phyloP scores from a whole-genome alignment of 441 rosid species.

The Adansonia grandidieri region DNA sequence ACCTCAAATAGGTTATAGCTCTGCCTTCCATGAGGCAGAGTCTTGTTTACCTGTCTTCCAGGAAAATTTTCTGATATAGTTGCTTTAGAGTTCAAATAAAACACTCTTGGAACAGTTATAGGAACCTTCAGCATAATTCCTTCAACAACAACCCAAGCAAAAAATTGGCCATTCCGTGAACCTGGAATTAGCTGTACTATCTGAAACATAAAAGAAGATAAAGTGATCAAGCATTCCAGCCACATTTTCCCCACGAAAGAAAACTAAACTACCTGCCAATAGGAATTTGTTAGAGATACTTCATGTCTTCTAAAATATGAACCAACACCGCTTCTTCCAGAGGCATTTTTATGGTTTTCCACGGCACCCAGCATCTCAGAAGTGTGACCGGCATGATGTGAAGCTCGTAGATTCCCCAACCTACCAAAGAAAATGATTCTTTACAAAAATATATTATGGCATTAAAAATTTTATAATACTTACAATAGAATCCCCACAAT shows the following conservation, averaged over 20 bases:
- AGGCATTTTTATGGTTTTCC: conserved; percentile 48
- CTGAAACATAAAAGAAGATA: conserved; percentile 50
- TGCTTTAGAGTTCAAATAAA: conserved; percentile 82
- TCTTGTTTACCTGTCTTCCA: conserved; percentile 83
- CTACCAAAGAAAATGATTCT: conserved; percentile 48
- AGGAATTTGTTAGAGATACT: conserved; percentile 71
- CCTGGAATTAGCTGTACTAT: conserved; percentile 83
- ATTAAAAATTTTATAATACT: not conserved
- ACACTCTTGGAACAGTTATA: conserved; percentile 76
- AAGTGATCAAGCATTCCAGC: conserved; percentile 33
- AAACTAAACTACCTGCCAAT: conserved; percentile 77
- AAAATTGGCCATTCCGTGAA: conserved; percentile 63
- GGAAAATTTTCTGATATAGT: conserved; percentile 68
- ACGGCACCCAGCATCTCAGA: conserved; percentile 37
- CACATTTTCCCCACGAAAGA: conserved; percentile 27
- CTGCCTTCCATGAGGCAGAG: conserved; percentile 87
- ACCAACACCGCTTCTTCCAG: conserved; percentile 65
- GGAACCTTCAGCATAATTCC: conserved; percentile 96
- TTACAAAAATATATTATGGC: conserved; percentile 17
- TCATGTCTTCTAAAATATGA: conserved; percentile 88
- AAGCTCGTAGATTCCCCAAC: conserved; percentile 57
- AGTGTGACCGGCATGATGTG: conserved; percentile 39
- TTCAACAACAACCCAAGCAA: conserved; percentile 91
- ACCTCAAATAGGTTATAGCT: conserved; percentile 86
- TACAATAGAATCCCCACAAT: conserved; percentile 16